Evolutionary conservation across 2,329 filamentous ascomycete genomes (phyloP).

Genomic region (Paraphaeosphaeria minitans): DNA sequence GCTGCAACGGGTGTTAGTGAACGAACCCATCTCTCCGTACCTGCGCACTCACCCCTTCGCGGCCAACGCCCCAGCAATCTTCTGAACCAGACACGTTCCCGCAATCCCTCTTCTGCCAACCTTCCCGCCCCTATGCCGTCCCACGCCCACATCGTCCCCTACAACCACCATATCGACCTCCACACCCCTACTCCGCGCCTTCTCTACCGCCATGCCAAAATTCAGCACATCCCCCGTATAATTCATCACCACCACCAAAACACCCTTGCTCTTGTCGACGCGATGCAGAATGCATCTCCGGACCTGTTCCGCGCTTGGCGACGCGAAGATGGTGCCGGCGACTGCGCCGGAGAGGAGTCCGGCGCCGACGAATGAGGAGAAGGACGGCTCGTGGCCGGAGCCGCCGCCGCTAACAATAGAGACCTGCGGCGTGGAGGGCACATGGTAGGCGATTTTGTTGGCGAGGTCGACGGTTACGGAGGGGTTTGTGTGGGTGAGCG

Average conservation of each 20-base stretch:
- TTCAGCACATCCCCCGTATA: constrained; percentile 81
- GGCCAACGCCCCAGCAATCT: constrained; percentile 84
- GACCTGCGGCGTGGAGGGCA: constrained; percentile 59
- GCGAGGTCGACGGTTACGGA: constrained; percentile 75
- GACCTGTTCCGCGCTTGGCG: constrained; percentile 81
- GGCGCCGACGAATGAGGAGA: constrained; percentile 81
- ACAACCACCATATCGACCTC: constrained; percentile 89
- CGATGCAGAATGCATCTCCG: constrained; percentile 74
- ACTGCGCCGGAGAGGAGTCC: constrained; percentile 82
- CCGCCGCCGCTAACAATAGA: constrained; percentile 88
- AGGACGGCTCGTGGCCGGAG: constrained; percentile 87
- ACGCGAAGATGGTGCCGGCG: constrained; percentile 85
- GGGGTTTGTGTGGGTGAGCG: constrained; percentile 83
- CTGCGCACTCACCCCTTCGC: constrained; percentile 62
- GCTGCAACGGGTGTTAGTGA: constrained; percentile 31
- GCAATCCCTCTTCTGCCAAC: constrained; percentile 90
- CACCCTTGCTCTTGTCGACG: constrained; percentile 73
- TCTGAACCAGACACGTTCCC: constrained; percentile 88
- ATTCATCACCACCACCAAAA: constrained; percentile 94
- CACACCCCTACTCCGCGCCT: constrained; percentile 79
- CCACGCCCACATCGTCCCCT: constrained; percentile 90
- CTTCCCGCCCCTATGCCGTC: constrained; percentile 80
- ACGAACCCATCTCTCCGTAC: not conserved
- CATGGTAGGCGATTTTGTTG: constrained; percentile 70
- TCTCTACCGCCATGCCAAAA: constrained; percentile 92